phyloP scores from a whole-genome alignment of 345 rosid genomes.

The Isatis tinctoria region DNA sequence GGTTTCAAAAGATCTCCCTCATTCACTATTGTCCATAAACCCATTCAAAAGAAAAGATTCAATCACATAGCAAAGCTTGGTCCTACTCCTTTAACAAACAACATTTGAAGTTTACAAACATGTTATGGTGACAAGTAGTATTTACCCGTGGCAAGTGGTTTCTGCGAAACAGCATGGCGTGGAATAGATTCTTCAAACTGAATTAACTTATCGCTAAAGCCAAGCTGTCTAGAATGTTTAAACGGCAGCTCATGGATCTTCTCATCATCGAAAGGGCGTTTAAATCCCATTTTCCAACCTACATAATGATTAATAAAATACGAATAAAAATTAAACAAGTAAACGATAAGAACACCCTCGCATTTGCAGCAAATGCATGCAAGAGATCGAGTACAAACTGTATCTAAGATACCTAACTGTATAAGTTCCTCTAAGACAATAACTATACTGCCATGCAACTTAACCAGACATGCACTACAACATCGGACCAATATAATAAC shows the following conservation, averaged over 20 bases:
- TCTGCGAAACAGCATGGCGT: constrained; percentile 10
- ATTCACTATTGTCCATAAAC: constrained; percentile 28
- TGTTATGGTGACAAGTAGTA: background rate
- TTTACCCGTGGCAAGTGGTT: constrained; percentile 32
- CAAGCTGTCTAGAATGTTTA: constrained; percentile 45
- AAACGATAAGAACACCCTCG: background rate
- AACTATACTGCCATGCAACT: background rate
- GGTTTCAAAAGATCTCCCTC: constrained; percentile 22
- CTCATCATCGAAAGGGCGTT: constrained; percentile 49
- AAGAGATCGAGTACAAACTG: background rate
- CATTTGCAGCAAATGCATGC: background rate
- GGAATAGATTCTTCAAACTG: constrained; percentile 33
- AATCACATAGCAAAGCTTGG: background rate
- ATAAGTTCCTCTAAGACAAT: background rate
- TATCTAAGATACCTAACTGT: background rate
- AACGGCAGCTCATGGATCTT: constrained; percentile 38
- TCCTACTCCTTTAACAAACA: background rate
- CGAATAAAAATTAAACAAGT: background rate
- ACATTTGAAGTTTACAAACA: background rate
- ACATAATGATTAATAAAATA: background rate
- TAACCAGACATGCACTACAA: constrained; percentile 5
- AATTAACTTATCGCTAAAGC: constrained; percentile 28
- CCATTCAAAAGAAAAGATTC: constrained; percentile 9
- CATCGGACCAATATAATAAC: background rate
- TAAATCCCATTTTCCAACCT: constrained; percentile 44